phyloP scores from a whole-genome alignment of 1,284 basidiomycete genomes.

The Trichosporon sp. region DNA sequence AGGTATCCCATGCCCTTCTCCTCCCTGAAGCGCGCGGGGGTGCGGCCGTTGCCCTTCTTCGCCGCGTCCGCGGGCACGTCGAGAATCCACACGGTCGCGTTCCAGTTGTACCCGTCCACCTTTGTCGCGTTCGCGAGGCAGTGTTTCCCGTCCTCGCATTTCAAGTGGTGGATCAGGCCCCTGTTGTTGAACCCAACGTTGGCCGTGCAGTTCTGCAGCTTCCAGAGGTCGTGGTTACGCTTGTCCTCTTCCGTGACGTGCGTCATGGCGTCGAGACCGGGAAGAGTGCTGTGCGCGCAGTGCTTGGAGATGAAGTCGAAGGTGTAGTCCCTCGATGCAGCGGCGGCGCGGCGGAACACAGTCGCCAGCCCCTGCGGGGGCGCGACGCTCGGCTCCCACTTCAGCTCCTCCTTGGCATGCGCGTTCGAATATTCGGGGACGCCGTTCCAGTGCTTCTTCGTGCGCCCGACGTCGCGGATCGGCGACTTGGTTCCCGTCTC shows the following conservation, averaged over 20 bases:
- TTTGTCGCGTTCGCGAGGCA: slow-evolving; percentile 43
- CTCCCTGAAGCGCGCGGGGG: slow-evolving; percentile 42
- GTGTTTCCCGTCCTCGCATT: slow-evolving; percentile 48
- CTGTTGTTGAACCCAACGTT: slow-evolving; percentile 50
- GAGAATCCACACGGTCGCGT: slow-evolving; percentile 44
- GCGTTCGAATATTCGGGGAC: slow-evolving; percentile 31
- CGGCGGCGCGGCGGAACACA: slow-evolving; percentile 35
- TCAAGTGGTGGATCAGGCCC: slow-evolving; percentile 51
- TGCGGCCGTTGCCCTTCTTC: slow-evolving; percentile 30
- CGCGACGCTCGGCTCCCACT: slow-evolving; percentile 38
- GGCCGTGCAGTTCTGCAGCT: slow-evolving; percentile 51
- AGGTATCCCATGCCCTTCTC: slow-evolving; percentile 48
- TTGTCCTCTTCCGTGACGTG: slow-evolving; percentile 36
- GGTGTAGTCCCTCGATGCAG: slow-evolving; percentile 40
- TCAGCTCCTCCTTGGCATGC: slow-evolving; percentile 32
- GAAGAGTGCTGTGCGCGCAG: slow-evolving; percentile 32
- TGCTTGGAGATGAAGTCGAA: slow-evolving; percentile 39
- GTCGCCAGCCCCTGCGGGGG: slow-evolving; percentile 39
- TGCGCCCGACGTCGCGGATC: slow-evolving; percentile 45
- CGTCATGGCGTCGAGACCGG: slow-evolving; percentile 14
- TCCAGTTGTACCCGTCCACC: slow-evolving; percentile 49
- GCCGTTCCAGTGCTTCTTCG: slow-evolving; percentile 26
- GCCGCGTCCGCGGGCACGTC: slow-evolving; percentile 26
- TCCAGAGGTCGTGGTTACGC: slow-evolving; percentile 47
- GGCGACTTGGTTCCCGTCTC: slow-evolving; percentile 47